Evolutionary conservation across 164 flowering plant genomes (phyloP).

Genomic region (Kingdonia uniflora): DNA sequence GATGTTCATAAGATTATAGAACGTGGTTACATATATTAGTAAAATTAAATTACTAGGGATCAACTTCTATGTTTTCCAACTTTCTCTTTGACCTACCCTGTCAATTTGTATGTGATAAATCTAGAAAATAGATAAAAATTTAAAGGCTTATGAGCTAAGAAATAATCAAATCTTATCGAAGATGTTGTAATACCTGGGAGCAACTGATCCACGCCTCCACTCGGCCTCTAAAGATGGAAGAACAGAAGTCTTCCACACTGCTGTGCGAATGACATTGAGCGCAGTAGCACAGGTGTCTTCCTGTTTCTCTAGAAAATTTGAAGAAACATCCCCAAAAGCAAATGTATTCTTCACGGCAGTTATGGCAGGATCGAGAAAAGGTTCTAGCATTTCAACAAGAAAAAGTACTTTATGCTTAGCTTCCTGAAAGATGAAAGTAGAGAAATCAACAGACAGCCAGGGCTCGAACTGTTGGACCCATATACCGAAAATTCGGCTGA

Average conservation of each 20-base stretch:
- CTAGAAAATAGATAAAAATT: too few species aligned
- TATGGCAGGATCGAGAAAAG: slow-evolving; percentile 75
- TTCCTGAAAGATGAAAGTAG: slow-evolving; percentile 1
- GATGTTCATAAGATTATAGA: too few species aligned
- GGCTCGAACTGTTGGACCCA: too few species aligned
- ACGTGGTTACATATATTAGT: too few species aligned
- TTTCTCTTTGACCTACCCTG: too few species aligned
- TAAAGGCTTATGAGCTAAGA: too few species aligned
- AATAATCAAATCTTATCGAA: too few species aligned
- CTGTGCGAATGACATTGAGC: slow-evolving; percentile 60
- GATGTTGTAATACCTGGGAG: slow-evolving; percentile 97
- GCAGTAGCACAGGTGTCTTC: slow-evolving; percentile 53
- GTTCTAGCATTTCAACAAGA: slow-evolving; percentile 86
- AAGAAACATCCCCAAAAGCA: slow-evolving; percentile 63
- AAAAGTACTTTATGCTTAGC: slow-evolving; percentile 61
- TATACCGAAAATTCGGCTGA: too few species aligned
- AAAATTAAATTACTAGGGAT: too few species aligned
- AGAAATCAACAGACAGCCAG: too few species aligned
- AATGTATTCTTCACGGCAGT: slow-evolving; percentile 34
- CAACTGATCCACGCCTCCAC: slow-evolving; percentile 74
- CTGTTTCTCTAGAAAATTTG: slow-evolving; percentile 35
- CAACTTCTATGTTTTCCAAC: too few species aligned
- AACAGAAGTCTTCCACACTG: slow-evolving; percentile 63
- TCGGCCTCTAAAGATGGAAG: slow-evolving; percentile 82
- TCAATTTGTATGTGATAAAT: too few species aligned